Evolutionary conservation across 2,329 filamentous ascomycete species (phyloP).

Genomic region (Penicillium occitanis): DNA sequence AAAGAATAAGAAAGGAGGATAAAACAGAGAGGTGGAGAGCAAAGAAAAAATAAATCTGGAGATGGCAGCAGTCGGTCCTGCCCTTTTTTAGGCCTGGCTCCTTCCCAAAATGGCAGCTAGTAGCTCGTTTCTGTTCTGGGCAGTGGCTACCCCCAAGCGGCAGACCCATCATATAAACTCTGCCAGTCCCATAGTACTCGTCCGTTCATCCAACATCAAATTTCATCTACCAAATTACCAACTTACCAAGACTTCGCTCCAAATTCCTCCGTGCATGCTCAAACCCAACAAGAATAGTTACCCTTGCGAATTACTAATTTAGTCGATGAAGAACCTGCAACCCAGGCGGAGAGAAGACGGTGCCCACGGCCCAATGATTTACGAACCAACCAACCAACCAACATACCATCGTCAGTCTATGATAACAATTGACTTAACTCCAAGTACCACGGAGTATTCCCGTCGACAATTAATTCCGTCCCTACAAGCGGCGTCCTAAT

Average conservation of each 20-base stretch:
- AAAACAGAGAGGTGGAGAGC: neutral
- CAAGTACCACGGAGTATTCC: neutral
- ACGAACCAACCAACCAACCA: neutral
- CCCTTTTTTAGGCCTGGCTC: neutral
- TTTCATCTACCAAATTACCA: neutral
- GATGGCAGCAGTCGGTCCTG: neutral
- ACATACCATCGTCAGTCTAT: neutral
- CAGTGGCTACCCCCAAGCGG: neutral
- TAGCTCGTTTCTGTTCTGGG: neutral
- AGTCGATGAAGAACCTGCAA: neutral
- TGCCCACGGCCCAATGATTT: neutral
- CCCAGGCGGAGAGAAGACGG: too few species aligned
- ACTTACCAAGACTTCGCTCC: neutral
- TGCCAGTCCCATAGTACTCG: neutral
- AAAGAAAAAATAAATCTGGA: neutral
- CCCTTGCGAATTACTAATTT: neutral
- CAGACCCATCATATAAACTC: neutral
- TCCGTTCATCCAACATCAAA: too few species aligned
- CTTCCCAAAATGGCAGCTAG: neutral
- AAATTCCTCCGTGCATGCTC: neutral
- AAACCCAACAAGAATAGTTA: neutral
- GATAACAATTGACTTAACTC: neutral
- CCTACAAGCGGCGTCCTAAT: neutral
- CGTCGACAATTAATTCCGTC: neutral
- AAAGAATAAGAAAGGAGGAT: neutral